These are phyloP conservation scores for Venturiaceae sp. DNA, from an alignment of 2,329 filamentous ascomycete genomes.

Conservation along the genomic window DNA sequence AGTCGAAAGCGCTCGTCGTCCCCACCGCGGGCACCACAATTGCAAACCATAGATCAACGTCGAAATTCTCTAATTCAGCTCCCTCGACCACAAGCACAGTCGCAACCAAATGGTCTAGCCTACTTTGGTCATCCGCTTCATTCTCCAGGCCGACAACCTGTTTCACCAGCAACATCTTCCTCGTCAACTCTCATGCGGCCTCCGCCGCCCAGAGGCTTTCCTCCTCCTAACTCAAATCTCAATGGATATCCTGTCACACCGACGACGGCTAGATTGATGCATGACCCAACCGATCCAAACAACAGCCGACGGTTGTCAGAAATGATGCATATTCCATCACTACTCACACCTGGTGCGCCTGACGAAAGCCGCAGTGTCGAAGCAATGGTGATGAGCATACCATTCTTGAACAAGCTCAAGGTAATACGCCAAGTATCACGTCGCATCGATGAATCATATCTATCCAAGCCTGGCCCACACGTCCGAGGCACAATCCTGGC, in stretches of 20 bases:
- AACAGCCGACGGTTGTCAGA: constrained; percentile 4
- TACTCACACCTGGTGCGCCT: constrained; percentile 31
- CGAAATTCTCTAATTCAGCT: not conserved
- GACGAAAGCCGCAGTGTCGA: constrained; percentile 45
- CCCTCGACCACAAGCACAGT: not conserved
- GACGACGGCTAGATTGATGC: not conserved
- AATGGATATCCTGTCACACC: constrained; percentile 4
- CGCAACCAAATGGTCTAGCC: not conserved
- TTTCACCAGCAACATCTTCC: not conserved
- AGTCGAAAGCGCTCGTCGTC: not conserved
- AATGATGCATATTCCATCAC: constrained; percentile 36
- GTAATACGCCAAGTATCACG: constrained; percentile 68
- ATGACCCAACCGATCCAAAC: not conserved
- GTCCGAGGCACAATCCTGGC: constrained; percentile 72
- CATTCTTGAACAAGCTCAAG: constrained; percentile 65
- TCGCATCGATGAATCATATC: constrained; percentile 37
- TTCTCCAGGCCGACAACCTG: not conserved
- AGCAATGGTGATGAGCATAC: constrained; percentile 65
- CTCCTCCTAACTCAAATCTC: not conserved
- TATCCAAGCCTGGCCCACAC: constrained; percentile 23
- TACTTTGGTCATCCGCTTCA: not conserved
- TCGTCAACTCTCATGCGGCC: not conserved
- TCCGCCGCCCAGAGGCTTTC: not conserved
- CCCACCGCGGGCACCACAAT: not conserved
- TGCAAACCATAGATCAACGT: not conserved